A percentile compares a stretch with the other conserved stretches of the same genome.
Conservation (phyloP, 495 filamentous ascomycete genomes). For the Chaetomium tenue region DNA sequence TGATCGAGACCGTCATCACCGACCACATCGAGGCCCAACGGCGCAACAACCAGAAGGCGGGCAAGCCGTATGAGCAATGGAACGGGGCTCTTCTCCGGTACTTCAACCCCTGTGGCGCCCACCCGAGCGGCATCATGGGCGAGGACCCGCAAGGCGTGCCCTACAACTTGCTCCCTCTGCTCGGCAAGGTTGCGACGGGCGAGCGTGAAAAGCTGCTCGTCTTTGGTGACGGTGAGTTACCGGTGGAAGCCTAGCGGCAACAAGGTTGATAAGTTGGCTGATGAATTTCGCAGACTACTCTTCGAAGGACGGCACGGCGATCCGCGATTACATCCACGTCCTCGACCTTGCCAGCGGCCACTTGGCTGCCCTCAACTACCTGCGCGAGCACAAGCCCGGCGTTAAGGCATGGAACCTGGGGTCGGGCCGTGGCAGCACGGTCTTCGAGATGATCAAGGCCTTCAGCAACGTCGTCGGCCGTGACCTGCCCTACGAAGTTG, state of each 20-base stretch:
- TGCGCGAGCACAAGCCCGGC: constrained; percentile 83
- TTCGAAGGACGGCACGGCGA: constrained; percentile 77
- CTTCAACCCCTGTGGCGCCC: constrained; percentile 95
- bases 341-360: constrained; percentile 88
- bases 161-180: constrained; percentile 90
- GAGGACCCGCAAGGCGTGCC: constrained; percentile 95
- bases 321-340: constrained; percentile 78
- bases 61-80: constrained; percentile 75
- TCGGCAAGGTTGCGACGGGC: constrained; percentile 93
- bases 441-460: constrained; percentile 95
- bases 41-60: constrained; percentile 75
- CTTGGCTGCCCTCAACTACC: constrained; percentile 86
- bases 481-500: constrained; percentile 83
- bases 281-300: constrained; percentile 67
- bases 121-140: constrained; percentile 96
- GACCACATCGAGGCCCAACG: constrained; percentile 88
- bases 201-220: constrained; percentile 92
- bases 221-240: constrained; percentile 79
- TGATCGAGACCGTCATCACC: constrained; percentile 84
- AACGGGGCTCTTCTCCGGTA: constrained; percentile 92
- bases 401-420: constrained; percentile 96
- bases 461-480: constrained; percentile 84
- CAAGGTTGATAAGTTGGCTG: not conserved
- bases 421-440: constrained; percentile 91
- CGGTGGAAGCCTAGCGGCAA: not conserved